These are phyloP conservation scores for Fusarium bulbicola DNA, from an alignment of 2,329 filamentous ascomycete species.

Conservation along the genomic window DNA sequence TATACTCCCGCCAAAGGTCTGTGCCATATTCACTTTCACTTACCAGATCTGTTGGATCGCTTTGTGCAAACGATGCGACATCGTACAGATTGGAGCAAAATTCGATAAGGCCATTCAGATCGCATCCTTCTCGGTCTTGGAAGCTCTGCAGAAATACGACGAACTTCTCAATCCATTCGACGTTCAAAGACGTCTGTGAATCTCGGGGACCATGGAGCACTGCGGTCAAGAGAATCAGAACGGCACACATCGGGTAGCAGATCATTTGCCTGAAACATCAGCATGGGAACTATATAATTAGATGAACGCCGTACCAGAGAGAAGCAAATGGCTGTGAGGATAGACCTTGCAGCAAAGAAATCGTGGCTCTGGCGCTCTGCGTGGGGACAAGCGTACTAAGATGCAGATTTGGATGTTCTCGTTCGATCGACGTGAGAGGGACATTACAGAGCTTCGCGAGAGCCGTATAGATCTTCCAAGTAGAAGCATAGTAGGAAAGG, in stretches of 20 bases:
- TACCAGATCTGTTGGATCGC: fast-evolving
- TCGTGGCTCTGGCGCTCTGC: neutral
- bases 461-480: neutral
- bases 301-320: fast-evolving
- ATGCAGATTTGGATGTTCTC: neutral
- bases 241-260: neutral
- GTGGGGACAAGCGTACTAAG: neutral
- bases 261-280: neutral
- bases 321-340: neutral
- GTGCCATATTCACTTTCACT: fast-evolving
- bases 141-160: neutral
- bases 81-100: neutral
- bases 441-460: neutral
- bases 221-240: neutral
- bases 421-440: neutral
- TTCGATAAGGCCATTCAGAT: neutral
- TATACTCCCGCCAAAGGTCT: fast-evolving
- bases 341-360: neutral
- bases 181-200: fast-evolving
- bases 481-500: neutral
- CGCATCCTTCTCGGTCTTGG: neutral
- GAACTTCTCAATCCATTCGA: neutral
- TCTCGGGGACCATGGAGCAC: fast-evolving
- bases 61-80: neutral
- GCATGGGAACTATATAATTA: fast-evolving